Evolutionary conservation across 176 grass and related monocot species (phyloP), one percentile per base, ranked within the genome.

Genomic region (Hordeum marinum): DNA sequence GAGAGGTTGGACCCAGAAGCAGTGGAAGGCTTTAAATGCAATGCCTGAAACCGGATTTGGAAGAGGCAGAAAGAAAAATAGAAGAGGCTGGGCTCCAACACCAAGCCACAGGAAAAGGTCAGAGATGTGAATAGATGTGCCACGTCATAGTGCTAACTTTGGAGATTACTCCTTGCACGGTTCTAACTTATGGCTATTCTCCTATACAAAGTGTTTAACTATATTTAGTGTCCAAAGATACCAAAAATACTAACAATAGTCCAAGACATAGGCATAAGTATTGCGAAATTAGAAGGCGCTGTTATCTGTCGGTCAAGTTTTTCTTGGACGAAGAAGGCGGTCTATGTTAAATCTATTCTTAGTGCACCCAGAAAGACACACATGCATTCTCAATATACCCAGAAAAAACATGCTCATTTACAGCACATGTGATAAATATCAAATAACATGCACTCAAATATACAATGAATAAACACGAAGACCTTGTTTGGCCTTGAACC

Each of bases 11-110:
- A 9, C 17, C 18, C 60, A 57, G 42, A 79, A 59, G 26, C 64
- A 69, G 24, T 45, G 34, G 11, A 43, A 84, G 26, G 45, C 87
- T 84, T 84, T 84, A 88, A 79, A 84, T 80, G 72, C 25, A 66
- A 79, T 74, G 35, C 66, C 42, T 14, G 34, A 80, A 84, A 84
- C 75, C 25, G 39, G 79, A 68, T 80, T 57, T 84, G 42, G 36
- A 20, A n/a, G 41, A 79, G 57, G 72, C 29, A 34, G 77, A 73
- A 57, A 18, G 9, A 36, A 3, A 80, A 73, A 84, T 63, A 73
- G 43, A 63, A 80, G 20, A 88, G 75, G 55, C 67, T 76, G 31
- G 41, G n/a, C 11, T 63, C 81, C 55, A 83, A 43, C 31, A 72
- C 54, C 11, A 63, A 88, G 31, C 64, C 64, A 63, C 9, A 63